Evolutionary conservation across 176 grass and related monocot species (phyloP), one percentile per base, ranked within the genome.

Genomic region (Pontederia paniculata): DNA sequence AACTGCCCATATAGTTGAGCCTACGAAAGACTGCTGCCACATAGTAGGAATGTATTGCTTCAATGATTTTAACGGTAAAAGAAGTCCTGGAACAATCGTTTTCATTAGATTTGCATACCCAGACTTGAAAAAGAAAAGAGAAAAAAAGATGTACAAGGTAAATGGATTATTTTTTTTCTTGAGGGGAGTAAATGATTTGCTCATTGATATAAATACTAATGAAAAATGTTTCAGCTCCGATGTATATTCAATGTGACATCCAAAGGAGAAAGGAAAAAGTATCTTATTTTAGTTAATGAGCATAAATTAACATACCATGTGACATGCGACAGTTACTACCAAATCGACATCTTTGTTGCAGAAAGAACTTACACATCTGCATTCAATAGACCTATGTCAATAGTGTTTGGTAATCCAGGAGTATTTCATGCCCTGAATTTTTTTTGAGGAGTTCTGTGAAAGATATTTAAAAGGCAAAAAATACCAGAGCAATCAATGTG

Each of bases 331-430:
- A 96, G 74, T 83, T 96, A 74, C 76, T 85, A 79, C 70, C 86
- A 79, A 89, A 97, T 56, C 86, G 80, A 81, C 91, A 97, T 86
- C 91, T 81, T 74, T 97, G 86, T 71, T 97, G 91, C 62, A 81
- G 91, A 86, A 97, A 97, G 77, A 97, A 97, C 85, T 83, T 89
- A 79, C 91, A 97, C 82, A 87, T 97, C 91, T 97, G 82, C 76
- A 75, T 65, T 83, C 78, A 75, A 56, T 65, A 65, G 66, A 81
- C 50, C 66, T 78, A 48, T 67, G 74, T 95, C 84, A 88, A 75
- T 85, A 71, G 44, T 55, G 71, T 55, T 62, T 60, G 14, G n/a
- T 62, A 19, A 62, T 45, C 58, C 19, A 18, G 9, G 45, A 22
- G 58, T 2, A 62, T 37, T 45, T 11, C n/a, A n/a, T 62, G 41